phyloP scores from a whole-genome alignment of 2,329 filamentous ascomycete genomes.

The Kalaharituber pfeilii region DNA sequence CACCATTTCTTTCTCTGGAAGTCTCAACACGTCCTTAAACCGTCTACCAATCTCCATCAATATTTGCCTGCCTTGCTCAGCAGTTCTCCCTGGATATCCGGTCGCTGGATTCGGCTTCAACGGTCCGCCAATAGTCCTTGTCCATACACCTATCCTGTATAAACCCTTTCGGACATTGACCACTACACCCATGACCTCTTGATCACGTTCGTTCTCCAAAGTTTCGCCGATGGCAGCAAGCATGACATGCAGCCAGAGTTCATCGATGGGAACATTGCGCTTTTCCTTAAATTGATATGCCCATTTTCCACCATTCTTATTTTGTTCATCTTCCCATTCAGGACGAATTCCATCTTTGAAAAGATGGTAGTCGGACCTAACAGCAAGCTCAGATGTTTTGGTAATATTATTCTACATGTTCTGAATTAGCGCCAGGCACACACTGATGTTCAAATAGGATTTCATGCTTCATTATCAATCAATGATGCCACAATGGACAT shows the following conservation, averaged over 20 bases:
- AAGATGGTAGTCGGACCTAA: slow-evolving; percentile 98
- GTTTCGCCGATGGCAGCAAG: slow-evolving; percentile 94
- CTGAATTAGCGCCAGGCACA: neutral
- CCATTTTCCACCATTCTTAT: slow-evolving; percentile 99
- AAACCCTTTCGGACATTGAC: slow-evolving; percentile 98
- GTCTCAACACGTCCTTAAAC: slow-evolving; percentile 82
- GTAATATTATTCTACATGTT: slow-evolving; percentile 82
- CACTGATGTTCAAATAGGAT: too few species aligned
- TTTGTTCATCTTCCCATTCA: slow-evolving; percentile 96
- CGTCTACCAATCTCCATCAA: slow-evolving; percentile 67
- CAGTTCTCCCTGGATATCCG: slow-evolving; percentile 59
- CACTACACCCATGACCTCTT: slow-evolving; percentile 97
- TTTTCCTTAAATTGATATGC: slow-evolving; percentile 97
- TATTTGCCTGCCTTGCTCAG: slow-evolving; percentile 70
- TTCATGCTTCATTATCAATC: too few species aligned
- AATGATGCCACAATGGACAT: slow-evolving; percentile 6
- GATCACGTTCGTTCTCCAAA: slow-evolving; percentile 74
- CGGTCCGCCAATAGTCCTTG: slow-evolving; percentile 74
- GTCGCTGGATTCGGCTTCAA: slow-evolving; percentile 48
- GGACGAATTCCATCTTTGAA: slow-evolving; percentile 96
- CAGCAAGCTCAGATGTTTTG: slow-evolving; percentile 79
- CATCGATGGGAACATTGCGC: slow-evolving; percentile 76
- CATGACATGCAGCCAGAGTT: slow-evolving; percentile 94
- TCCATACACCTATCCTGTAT: slow-evolving; percentile 96
- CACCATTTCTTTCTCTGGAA: slow-evolving; percentile 58